These are phyloP conservation scores for Schwanniomyces pseudopolymorphus DNA, from an alignment of 805 yeast genomes.

Conservation along the genomic window DNA sequence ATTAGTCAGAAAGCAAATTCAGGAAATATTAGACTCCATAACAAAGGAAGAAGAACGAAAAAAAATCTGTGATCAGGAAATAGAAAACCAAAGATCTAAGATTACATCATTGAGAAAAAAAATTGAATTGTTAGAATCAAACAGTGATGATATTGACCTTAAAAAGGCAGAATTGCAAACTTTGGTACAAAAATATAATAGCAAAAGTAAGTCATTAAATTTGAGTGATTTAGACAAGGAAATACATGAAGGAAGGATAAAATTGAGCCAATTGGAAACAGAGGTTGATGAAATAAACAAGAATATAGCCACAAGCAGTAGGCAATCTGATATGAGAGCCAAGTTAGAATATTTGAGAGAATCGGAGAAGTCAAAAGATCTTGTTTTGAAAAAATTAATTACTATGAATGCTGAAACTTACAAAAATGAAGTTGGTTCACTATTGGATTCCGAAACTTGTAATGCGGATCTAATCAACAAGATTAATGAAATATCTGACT, in stretches of 20 bases:
- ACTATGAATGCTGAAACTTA: slow-evolving; percentile 21
- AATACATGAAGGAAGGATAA: slow-evolving; percentile 37
- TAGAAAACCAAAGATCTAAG: slow-evolving; percentile 31
- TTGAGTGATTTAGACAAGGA: slow-evolving; percentile 28
- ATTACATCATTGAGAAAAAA: slow-evolving; percentile 36
- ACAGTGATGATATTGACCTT: slow-evolving; percentile 47
- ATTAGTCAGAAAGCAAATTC: slow-evolving; percentile 12
- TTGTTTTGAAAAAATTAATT: slow-evolving; percentile 25
- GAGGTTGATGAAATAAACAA: slow-evolving; percentile 53
- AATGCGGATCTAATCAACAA: slow-evolving; percentile 8
- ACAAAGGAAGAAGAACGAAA: slow-evolving; percentile 44
- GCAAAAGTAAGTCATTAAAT: slow-evolving; percentile 16
- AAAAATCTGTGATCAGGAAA: slow-evolving; percentile 43
- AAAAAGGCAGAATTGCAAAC: slow-evolving; percentile 43
- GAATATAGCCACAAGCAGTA: slow-evolving; percentile 50
- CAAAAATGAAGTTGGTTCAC: slow-evolving; percentile 11
- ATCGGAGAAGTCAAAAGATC: slow-evolving; percentile 29
- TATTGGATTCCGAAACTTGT: slow-evolving; percentile 13
- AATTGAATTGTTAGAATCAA: slow-evolving; percentile 35
- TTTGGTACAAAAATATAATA: slow-evolving; percentile 33
- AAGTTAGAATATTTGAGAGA: slow-evolving; percentile 48
- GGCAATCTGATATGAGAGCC: slow-evolving; percentile 59
- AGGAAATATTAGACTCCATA: slow-evolving; percentile 19
- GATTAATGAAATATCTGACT: not conserved
- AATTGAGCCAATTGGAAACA: slow-evolving; percentile 28